Evolutionary conservation across 1,139 yeast genomes (phyloP), one percentile per base, ranked within the genome.

Genomic region (Candida glucosophila): DNA sequence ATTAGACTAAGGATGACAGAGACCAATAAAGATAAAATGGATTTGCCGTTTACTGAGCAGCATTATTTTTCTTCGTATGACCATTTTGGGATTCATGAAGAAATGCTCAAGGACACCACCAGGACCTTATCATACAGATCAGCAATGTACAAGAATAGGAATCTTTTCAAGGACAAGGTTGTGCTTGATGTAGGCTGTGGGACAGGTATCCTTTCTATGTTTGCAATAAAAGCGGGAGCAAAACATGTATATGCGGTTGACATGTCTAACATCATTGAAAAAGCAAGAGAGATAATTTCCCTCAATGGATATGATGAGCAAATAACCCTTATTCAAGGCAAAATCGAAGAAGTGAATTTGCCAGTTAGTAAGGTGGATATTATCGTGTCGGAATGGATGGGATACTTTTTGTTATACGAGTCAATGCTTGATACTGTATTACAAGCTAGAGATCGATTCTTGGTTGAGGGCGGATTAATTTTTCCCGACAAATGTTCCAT

Each of bases 101-200:
- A 88, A 55, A 92, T 92, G 99, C 75, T 92, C 47, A 93, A 90
- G 56, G 99, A 92, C 52, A 74, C 85, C 29, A 83, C 86, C 20
- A 77, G 99, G 54, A 92, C 99, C 6, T 64, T 88, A 37, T 73
- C 95, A 18, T 92, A 92, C 60, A 70, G 97, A 47, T 80, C 82
- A 35, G 95, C 97, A 31, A 90, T 92, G 59, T 77, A 76, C 59
- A 86, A 85, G 54, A 92, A 92, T 63, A 80, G 81, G 49, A 80
- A 79, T 44, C 60, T 85, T 35, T 90, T 92, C 65, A 83, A 86
- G 53, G 96, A 74, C 56, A 92, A 90, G 64, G 62, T 86, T 34
- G 99, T 92, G n/a, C 67, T 92, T 35, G 99, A 92, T 58, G 98
- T 92, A 35, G 98, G 98, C 24, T 90, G 97, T 57, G 98, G 98